A percentile compares a stretch with the other conserved stretches of the same genome.
Conservation (phyloP, 2,329 filamentous ascomycete species). For the Verticillium isaacii region DNA sequence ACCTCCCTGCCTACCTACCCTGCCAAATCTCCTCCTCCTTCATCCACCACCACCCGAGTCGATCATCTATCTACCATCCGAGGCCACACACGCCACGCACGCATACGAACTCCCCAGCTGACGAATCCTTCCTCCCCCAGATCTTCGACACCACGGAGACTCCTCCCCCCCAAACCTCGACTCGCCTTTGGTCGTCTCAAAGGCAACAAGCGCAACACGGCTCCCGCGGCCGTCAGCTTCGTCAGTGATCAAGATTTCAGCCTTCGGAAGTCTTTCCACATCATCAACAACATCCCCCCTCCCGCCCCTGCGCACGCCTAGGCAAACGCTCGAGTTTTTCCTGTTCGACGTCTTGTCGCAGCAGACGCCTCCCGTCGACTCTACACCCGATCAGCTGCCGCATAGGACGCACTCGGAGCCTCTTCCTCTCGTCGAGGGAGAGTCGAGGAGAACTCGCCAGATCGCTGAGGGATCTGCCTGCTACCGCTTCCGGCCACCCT, state of each 20-base stretch:
- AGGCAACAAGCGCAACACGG: conserved; percentile 57
- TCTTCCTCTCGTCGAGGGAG: conserved; percentile 99
- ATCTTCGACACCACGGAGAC: conserved; percentile 12
- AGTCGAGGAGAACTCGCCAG: conserved; percentile 98
- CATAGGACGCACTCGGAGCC: conserved; percentile 97
- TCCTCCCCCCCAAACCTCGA: conserved; percentile 5
- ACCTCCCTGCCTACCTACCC: not conserved
- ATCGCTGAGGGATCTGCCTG: conserved; percentile 84
- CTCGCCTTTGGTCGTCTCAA: conserved; percentile 65
- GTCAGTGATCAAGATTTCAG: conserved; percentile 68
- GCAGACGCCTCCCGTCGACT: conserved; percentile 45
- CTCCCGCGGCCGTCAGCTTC: conserved; percentile 56
- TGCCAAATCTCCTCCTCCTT: not conserved
- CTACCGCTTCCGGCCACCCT: conserved; percentile 94
- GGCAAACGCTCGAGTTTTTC: conserved; percentile 40
- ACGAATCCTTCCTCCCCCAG: not conserved
- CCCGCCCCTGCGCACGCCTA: conserved; percentile 47
- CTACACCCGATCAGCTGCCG: conserved; percentile 84
- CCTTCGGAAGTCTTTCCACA: conserved; percentile 59
- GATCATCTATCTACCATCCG: not conserved
- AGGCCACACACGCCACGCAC: not conserved
- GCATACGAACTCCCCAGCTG: not conserved
- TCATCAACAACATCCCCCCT: conserved; percentile 62
- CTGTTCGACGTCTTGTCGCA: conserved; percentile 46
- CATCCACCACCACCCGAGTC: not conserved